Percentiles rank a stretch among this genome's conserved stretches.
These are phyloP conservation scores for Cucurbitaria berberidis DNA, from an alignment of 2,329 filamentous ascomycete species.

Conservation along the genomic window DNA sequence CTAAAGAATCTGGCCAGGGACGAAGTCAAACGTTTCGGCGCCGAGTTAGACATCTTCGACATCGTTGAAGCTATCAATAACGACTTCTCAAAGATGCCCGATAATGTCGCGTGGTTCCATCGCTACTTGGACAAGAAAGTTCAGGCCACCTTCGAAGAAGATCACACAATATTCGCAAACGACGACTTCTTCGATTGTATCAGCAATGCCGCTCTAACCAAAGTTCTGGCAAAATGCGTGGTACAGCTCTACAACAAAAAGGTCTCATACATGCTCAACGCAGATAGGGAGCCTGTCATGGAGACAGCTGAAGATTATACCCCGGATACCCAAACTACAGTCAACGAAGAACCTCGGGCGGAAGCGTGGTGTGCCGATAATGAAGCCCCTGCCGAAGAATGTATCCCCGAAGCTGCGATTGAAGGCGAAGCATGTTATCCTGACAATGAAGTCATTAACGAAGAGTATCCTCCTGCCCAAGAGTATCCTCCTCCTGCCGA, in stretches of 20 bases:
- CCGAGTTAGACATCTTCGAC: slow-evolving; percentile 14
- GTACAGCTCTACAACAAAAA: slow-evolving; percentile 13
- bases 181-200: slow-evolving; percentile 14
- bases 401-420: too few relatives aligned
- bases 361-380: not conserved
- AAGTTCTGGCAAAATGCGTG: slow-evolving; percentile 12
- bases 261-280: slow-evolving; percentile 10
- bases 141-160: slow-evolving; percentile 15
- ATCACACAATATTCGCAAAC: slow-evolving; percentile 12
- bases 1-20: slow-evolving; percentile 17
- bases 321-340: not conserved
- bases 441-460: not conserved
- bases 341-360: not conserved
- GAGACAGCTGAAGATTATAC: not conserved
- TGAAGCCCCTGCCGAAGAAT: not conserved
- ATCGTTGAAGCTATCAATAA: slow-evolving; percentile 14
- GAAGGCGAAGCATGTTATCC: too few relatives aligned
- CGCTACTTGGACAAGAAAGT: slow-evolving; percentile 15
- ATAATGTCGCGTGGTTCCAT: slow-evolving; percentile 12
- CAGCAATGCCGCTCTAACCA: slow-evolving; percentile 10
- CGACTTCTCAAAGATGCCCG: slow-evolving; percentile 10
- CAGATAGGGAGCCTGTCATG: not conserved
- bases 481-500: too few relatives aligned
- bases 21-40: slow-evolving; percentile 7
- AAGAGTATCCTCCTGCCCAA: too few relatives aligned